phyloP scores from a whole-genome alignment of 768 basidiomycete species.

The Tubosaeta sp. region DNA sequence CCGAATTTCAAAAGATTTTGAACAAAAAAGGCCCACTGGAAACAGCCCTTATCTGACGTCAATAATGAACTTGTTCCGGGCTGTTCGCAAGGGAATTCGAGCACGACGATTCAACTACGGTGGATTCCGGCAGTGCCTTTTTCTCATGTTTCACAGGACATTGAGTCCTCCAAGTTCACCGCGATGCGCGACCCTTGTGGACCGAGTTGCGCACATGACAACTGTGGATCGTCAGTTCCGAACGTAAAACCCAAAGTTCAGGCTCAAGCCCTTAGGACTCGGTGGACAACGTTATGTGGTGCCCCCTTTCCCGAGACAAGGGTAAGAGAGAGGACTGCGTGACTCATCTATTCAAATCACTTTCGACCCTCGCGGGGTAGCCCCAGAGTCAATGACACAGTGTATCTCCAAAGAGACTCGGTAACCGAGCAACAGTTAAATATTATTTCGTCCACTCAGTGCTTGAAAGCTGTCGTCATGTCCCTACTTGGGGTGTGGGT shows the following conservation, averaged over 20 bases:
- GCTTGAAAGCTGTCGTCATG: too few relatives aligned
- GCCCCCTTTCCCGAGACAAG: too few relatives aligned
- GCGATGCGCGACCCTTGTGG: neutral
- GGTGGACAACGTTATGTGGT: neutral
- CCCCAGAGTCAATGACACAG: too few relatives aligned
- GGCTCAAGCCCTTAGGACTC: neutral
- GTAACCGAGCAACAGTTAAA: too few relatives aligned
- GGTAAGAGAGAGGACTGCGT: too few relatives aligned
- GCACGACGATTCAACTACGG: neutral
- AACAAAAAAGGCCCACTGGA: neutral
- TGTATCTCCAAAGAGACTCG: too few relatives aligned
- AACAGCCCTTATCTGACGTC: neutral
- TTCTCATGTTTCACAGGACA: neutral
- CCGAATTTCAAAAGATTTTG: neutral
- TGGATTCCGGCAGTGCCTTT: neutral
- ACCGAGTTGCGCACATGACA: neutral
- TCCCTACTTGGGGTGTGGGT: too few relatives aligned
- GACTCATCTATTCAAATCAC: too few relatives aligned
- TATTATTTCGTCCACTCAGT: too few relatives aligned
- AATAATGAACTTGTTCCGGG: neutral
- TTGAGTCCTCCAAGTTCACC: neutral
- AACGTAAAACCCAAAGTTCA: neutral
- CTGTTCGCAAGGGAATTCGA: neutral
- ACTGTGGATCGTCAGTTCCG: neutral
- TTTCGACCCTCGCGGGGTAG: too few relatives aligned